Conservation (phyloP, 1,139 yeast genomes). For the Yamadazyma friedrichii region DNA sequence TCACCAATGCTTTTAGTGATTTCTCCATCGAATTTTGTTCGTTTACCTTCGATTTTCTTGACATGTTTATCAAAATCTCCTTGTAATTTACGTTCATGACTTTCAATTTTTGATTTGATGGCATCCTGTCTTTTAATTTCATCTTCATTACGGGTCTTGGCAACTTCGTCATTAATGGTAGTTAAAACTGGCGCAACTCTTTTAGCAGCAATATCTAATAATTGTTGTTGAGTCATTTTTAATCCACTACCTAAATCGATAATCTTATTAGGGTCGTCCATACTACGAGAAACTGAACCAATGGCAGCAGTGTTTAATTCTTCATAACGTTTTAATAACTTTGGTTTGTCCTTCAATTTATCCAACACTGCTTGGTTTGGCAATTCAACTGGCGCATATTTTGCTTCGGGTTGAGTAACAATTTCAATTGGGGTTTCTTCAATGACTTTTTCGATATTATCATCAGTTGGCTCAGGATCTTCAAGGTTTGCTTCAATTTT, state of each 20-base stretch:
- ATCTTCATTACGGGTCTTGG: conserved; percentile 47
- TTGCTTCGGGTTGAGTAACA: conserved; percentile 30
- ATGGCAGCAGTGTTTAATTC: conserved; percentile 51
- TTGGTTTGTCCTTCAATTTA: conserved; percentile 47
- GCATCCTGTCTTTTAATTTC: conserved; percentile 43
- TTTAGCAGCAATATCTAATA: conserved; percentile 54
- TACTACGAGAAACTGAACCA: conserved; percentile 41
- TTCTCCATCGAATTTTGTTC: conserved; percentile 38
- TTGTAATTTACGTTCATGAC: conserved; percentile 45
- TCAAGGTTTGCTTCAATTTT: conserved; percentile 6
- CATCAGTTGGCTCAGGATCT: conserved; percentile 18
- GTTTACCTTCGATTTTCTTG: conserved; percentile 38
- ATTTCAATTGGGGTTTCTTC: conserved; percentile 35
- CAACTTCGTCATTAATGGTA: conserved; percentile 50
- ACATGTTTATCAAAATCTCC: conserved; percentile 43
- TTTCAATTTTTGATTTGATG: conserved; percentile 35
- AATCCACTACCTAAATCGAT: conserved; percentile 57
- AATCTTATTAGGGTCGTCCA: conserved; percentile 51
- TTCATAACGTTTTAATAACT: conserved; percentile 45
- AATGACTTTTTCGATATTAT: conserved; percentile 23
- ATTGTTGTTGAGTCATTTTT: conserved; percentile 53
- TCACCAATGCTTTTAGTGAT: conserved; percentile 36
- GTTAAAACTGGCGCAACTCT: conserved; percentile 57
- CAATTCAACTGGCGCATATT: conserved; percentile 31
- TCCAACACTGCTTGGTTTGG: conserved; percentile 44